Percentiles rank a stretch among this genome's conserved stretches.
phyloP scores from a whole-genome alignment of 805 yeast genomes.

The Cyberlindnera mrakii region DNA sequence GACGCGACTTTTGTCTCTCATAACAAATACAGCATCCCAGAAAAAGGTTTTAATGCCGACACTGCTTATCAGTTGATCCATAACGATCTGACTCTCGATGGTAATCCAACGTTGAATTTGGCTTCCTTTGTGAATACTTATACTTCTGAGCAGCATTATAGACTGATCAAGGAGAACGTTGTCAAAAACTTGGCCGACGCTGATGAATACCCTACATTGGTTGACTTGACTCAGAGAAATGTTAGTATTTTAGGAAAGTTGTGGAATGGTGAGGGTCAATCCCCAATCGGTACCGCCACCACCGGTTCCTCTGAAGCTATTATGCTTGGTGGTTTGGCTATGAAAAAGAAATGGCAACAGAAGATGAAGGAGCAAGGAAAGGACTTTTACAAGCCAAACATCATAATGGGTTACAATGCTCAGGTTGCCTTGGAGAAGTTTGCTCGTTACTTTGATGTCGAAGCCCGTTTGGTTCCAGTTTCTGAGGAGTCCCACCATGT shows the following conservation, averaged over 20 bases:
- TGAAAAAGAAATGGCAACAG: conserved; percentile 86
- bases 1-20: conserved; percentile 18
- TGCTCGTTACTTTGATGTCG: conserved; percentile 91
- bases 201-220: conserved; percentile 86
- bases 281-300: conserved; percentile 80
- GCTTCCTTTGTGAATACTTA: conserved; percentile 87
- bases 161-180: conserved; percentile 60
- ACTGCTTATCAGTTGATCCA: conserved; percentile 58
- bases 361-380: conserved; percentile 54
- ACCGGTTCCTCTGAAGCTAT: conserved; percentile 94
- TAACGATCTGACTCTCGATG: conserved; percentile 76
- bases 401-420: conserved; percentile 86
- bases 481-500: conserved; percentile 53
- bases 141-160: conserved; percentile 45
- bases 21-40: conserved; percentile 54
- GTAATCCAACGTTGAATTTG: conserved; percentile 74
- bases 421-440: conserved; percentile 94
- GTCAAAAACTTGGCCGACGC: conserved; percentile 88
- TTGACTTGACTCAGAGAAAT: conserved; percentile 77
- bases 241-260: conserved; percentile 70
- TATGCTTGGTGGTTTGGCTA: conserved; percentile 87
- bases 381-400: conserved; percentile 64
- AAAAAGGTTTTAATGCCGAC: conserved; percentile 44
- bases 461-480: conserved; percentile 69
- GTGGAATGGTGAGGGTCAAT: conserved; percentile 63